Percentiles rank a stretch among this genome's conserved stretches.
phyloP scores from a whole-genome alignment of 106 monocot species.

The Gastrodia elata region DNA sequence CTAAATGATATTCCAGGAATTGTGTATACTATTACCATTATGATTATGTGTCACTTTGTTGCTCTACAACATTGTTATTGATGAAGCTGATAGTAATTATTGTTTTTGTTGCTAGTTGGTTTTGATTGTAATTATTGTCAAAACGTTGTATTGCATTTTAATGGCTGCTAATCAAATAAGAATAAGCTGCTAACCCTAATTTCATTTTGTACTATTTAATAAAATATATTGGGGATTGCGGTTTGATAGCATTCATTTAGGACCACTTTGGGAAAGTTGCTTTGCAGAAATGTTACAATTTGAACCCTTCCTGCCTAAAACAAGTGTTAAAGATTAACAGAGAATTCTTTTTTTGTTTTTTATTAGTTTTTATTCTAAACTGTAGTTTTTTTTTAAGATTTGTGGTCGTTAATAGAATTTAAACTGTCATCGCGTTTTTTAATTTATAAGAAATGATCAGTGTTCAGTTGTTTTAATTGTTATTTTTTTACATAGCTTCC shows the following conservation, averaged over 20 bases:
- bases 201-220: not conserved
- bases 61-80: not conserved
- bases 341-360: not conserved
- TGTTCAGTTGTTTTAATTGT: not conserved
- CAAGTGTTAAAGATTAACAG: not conserved
- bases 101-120: not conserved
- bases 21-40: not conserved
- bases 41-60: not conserved
- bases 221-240: not conserved
- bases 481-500: constrained; percentile 10
- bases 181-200: not conserved
- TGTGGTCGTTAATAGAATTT: not conserved
- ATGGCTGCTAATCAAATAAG: not conserved
- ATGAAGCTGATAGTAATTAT: not conserved
- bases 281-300: not conserved
- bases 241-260: not conserved
- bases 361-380: not conserved
- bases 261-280: not conserved
- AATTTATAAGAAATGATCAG: not conserved
- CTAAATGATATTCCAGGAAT: not conserved
- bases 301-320: not conserved
- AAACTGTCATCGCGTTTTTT: not conserved
- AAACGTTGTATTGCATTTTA: not conserved
- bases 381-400: not conserved
- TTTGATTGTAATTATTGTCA: not conserved